Evolutionary conservation across 2,329 filamentous ascomycete species (phyloP), one percentile per base, ranked within the genome.

Genomic region (Monilinia fructigena): DNA sequence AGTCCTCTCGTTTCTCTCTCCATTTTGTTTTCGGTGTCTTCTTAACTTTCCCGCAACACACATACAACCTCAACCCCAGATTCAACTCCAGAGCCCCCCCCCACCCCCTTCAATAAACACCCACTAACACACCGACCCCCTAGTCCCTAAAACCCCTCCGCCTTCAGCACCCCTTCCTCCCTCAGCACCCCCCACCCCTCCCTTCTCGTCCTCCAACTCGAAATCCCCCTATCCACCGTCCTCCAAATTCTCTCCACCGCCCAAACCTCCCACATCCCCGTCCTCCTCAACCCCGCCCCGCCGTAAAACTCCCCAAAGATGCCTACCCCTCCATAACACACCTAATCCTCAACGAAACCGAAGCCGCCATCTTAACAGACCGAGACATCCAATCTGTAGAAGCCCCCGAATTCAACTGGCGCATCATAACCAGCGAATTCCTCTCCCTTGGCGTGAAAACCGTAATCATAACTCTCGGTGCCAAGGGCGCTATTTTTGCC

Each of bases 321-420:
- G 87, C 86, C 11, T 95, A 90, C 75, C 72, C 76, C 8, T 85
- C 85, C 0, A 83, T 97, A 42, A 86, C 87, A 53, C 92, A 96
- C 73, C 82, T 97, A 54, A 86, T 97, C 61, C 85, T 97, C 73
- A 97, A 98, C 75, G 93, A 97, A 80, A 95, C 89, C 1, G 93
- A 97, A 80, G 91, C 93, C 2, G 85, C 88, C 11, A 85, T 93
- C 60, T 83, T 96, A 65, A 87, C 86, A 0, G 86, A 85, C 1
- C 75, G 76, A 4, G 74, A 74, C 1, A 73, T 78, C 3, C 72
- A 76, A 16, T 77, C 75, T 1, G 73, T 81, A 10, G 82, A 84
- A 70, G 78, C 76, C 0, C 81, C 82, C 31, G 80, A 85, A 38
- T 76, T 79, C 62, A 74, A 76, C 0, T 76, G 72, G 72, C 72